These are phyloP conservation scores for Calonectria ilicicola DNA, from an alignment of 2,329 filamentous ascomycete genomes.

Conservation along the genomic window DNA sequence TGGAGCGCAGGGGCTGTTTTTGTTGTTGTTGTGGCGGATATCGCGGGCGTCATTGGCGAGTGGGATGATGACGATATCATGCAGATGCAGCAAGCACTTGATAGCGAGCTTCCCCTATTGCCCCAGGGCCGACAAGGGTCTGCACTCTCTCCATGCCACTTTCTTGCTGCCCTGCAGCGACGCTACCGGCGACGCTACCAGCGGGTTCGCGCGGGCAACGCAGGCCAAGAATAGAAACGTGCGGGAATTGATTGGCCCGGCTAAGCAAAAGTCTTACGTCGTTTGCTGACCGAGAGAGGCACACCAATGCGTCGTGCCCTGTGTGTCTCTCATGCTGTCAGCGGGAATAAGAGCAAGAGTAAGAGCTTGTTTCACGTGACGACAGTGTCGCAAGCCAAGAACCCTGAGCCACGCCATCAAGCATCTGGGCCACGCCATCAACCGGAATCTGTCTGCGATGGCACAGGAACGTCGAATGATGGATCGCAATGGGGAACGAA, in stretches of 20 bases:
- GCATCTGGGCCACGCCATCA: slow-evolving; percentile 13
- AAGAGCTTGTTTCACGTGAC: slow-evolving; percentile 15
- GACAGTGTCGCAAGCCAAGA: neutral
- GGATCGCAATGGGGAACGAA: neutral
- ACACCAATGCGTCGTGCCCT: neutral
- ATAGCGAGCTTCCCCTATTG: neutral
- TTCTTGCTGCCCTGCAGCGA: neutral
- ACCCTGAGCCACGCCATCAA: slow-evolving; percentile 14
- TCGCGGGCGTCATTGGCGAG: neutral
- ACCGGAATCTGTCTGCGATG: neutral
- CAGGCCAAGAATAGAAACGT: slow-evolving; percentile 19
- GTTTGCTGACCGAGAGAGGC: neutral
- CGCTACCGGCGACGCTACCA: slow-evolving; percentile 5
- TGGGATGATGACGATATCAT: slow-evolving; percentile 20
- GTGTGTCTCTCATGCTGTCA: slow-evolving; percentile 6
- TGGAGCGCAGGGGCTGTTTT: neutral
- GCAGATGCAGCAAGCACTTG: slow-evolving; percentile 13
- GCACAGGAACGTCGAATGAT: slow-evolving; percentile 7
- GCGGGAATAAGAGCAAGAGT: slow-evolving; percentile 5
- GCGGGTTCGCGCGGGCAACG: neutral
- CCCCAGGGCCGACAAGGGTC: neutral
- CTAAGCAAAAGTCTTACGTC: neutral
- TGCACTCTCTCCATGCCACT: neutral
- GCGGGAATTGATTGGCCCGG: slow-evolving; percentile 1
- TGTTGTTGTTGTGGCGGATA: slow-evolving; percentile 13